Base-by-base conservation (phyloP, 2,329 filamentous ascomycete species). In the Aureobasidium namibiae region DNA sequence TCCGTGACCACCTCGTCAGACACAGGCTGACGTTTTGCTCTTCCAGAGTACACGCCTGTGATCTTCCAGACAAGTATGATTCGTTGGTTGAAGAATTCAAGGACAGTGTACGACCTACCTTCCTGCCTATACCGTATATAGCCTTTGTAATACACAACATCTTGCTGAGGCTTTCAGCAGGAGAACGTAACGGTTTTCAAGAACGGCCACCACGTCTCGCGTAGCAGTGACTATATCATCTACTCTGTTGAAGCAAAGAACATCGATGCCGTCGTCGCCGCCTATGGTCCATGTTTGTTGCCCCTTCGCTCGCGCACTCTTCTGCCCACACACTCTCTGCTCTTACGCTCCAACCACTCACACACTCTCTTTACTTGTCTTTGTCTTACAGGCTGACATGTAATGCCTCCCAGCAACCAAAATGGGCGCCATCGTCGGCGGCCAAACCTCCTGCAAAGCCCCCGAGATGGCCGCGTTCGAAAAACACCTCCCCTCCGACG, bases 391-490 rank as follows among this genome's bases (percentile, higher is more conserved):
- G 10, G 34, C 52, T 56, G 26, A 56, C 49, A 53, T 57, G 48
- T 41, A 58, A n/a, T 58, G 18, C 18, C 49, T 56, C 63, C 62
- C 70, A 96, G 92, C 94, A 65, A 99, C 94, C 60, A 97, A 96
- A 73, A 82, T 94, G 69, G 88, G 89, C 64, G 94, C 94, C 64
- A 95, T 99, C 63, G 94, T 99, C 23, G 95, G 94, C 61, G 94
- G 94, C 9, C 94, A 99, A 73, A 99, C 94, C 0, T 97, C 94
- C 0, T 99, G 94, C 81, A 99, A 99, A 76, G 91, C 90, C 50
- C 94, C 94, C 21, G 94, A 99, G 74, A 94, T 99, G 68, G 85
- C 85, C 36, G 92, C 94, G 3, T 96, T 99, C 67, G 92, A 97
- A 67, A 84, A 85, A 65, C 83, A 96, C 74, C 83, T 99, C 18